These are phyloP conservation scores for Diospyros lotus DNA, from an alignment of 148 eudicot genomes.

Conservation along the genomic window DNA sequence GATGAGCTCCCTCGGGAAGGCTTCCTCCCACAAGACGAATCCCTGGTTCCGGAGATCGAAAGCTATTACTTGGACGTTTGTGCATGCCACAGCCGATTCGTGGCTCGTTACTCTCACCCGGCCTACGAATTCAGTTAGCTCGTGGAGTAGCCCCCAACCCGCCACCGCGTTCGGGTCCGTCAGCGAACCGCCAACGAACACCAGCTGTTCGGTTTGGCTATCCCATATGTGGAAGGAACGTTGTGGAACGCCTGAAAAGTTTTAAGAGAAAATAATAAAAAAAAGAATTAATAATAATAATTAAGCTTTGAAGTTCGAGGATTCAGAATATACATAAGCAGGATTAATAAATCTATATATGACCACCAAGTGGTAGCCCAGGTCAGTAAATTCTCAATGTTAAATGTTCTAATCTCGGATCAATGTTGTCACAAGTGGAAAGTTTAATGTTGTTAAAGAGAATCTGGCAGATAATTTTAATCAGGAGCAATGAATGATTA, in stretches of 20 bases:
- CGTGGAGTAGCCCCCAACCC: conserved; percentile 85
- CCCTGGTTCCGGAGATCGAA: conserved; percentile 47
- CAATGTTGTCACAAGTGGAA: no score
- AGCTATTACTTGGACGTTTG: conserved; percentile 37
- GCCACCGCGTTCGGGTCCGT: conserved; percentile 76
- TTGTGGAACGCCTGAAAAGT: conserved; percentile 64
- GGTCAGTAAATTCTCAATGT: no score
- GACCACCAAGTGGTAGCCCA: no score
- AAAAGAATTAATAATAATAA: no score
- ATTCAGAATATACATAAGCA: no score
- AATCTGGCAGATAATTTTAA: no score
- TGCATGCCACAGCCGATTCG: conserved; percentile 64
- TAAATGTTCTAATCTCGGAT: no score
- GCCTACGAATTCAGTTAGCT: conserved; percentile 49
- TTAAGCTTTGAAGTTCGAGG: no score
- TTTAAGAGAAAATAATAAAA: neutral
- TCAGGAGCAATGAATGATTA: no score
- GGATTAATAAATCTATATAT: no score
- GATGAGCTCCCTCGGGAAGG: conserved; percentile 29
- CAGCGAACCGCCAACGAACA: conserved; percentile 56
- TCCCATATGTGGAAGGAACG: conserved; percentile 77
- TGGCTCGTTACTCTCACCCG: conserved; percentile 49
- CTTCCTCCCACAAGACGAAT: conserved; percentile 29
- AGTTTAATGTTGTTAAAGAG: no score
- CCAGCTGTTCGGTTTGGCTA: conserved; percentile 51